Conservation (phyloP, 805 yeast species). For the Wickerhamiella dianesei region DNA sequence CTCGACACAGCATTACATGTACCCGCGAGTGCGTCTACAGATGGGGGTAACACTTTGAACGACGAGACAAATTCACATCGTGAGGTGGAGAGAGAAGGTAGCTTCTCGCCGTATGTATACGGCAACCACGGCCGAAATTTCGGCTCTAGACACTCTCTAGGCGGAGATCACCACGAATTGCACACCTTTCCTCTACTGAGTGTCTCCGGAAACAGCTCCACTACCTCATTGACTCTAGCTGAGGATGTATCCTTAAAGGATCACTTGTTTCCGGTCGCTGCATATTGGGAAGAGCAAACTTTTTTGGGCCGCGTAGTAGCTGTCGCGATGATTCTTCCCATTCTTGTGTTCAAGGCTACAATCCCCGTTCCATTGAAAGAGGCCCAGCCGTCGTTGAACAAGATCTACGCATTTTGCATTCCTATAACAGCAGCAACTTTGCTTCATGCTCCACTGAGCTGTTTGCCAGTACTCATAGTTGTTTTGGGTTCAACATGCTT, state of each 20-base stretch:
- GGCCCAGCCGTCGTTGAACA: not conserved
- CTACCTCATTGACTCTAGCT: not conserved
- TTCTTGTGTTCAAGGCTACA: slow-evolving; percentile 22
- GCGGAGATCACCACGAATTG: not conserved
- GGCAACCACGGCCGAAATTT: not conserved
- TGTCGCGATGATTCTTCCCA: slow-evolving; percentile 22
- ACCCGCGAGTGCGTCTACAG: too few species aligned
- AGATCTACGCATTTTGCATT: slow-evolving; percentile 3
- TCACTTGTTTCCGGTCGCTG: slow-evolving; percentile 24
- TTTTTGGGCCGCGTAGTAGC: slow-evolving; percentile 18
- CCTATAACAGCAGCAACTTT: not conserved
- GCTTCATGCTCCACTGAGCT: not conserved
- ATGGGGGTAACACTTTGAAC: too few species aligned
- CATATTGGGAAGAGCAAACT: slow-evolving; percentile 18
- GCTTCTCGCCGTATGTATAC: not conserved
- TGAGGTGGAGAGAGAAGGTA: not conserved
- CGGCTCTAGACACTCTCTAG: too few species aligned
- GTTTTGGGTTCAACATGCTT: not conserved
- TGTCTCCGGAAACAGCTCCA: not conserved
- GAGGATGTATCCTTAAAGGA: not conserved
- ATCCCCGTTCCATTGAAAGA: slow-evolving; percentile 19
- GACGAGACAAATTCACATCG: too few species aligned
- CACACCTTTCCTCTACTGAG: not conserved
- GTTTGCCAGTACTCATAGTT: not conserved
- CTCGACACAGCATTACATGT: too few species aligned